Percentiles rank a stretch among this genome's conserved stretches.
Conservation (phyloP, 768 basidiomycete genomes). For the Psilocybe tampanensis region DNA sequence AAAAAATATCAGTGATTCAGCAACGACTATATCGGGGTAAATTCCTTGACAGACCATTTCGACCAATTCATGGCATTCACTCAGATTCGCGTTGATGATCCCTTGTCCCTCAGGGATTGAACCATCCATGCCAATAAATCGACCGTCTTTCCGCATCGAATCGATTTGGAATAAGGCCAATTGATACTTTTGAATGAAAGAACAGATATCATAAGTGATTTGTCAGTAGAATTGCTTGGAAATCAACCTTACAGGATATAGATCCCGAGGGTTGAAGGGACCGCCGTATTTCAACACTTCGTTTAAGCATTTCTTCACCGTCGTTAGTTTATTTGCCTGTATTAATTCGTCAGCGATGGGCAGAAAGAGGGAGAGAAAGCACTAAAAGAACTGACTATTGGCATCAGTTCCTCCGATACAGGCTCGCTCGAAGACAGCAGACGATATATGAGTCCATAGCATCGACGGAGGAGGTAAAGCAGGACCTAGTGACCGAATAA, state of each 20-base stretch:
- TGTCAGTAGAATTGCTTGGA: background rate
- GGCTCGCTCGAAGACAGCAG: conserved; percentile 95
- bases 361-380: background rate
- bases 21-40: background rate
- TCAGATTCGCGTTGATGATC: conserved; percentile 93
- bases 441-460: conserved; percentile 95
- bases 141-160: conserved; percentile 89
- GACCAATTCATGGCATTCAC: conserved; percentile 93
- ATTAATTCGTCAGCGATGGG: background rate
- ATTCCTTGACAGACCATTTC: conserved; percentile 89
- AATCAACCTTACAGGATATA: conserved; percentile 77
- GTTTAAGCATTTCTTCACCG: conserved; percentile 95
- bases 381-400: conserved; percentile 42
- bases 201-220: background rate
- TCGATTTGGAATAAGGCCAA: conserved; percentile 95
- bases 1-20: background rate
- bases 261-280: conserved; percentile 86
- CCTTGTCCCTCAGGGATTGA: conserved; percentile 94
- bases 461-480: conserved; percentile 89
- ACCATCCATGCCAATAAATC: conserved; percentile 88
- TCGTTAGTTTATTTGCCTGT: conserved; percentile 94
- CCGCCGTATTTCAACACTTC: conserved; percentile 96
- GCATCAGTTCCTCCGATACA: conserved; percentile 97
- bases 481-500: conserved; percentile 62
- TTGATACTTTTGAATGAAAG: conserved; percentile 66